A percentile compares a stretch with the other conserved stretches of the same genome.
Conservation (phyloP, 208 protist genomes). For the Borovskyia barvae region DNA sequence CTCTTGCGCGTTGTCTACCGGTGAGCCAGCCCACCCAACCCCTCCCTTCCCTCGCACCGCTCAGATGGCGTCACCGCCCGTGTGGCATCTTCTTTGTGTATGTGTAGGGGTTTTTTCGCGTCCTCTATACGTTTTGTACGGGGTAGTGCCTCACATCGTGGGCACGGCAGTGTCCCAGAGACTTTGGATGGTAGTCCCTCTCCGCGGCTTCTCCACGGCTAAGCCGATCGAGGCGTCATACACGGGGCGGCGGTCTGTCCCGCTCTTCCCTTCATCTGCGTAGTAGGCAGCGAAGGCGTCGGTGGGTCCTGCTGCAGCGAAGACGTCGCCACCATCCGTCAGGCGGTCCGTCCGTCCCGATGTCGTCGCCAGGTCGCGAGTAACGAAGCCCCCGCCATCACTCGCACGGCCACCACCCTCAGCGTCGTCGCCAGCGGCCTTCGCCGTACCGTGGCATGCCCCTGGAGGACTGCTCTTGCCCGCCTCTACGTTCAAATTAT, state of each 20-base stretch:
- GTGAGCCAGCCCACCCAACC: too few species aligned
- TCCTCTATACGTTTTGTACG: too few species aligned
- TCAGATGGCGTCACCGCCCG: too few species aligned
- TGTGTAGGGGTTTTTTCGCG: too few species aligned
- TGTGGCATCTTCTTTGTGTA: too few species aligned
- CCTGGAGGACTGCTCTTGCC: neutral
- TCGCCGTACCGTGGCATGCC: too few species aligned
- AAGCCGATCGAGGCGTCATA: conserved; percentile 83
- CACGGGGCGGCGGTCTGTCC: conserved; percentile 67
- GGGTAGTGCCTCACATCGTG: too few species aligned
- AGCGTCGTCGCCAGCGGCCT: too few species aligned
- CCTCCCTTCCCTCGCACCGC: too few species aligned
- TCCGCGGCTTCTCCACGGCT: conserved; percentile 89
- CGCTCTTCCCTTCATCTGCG: conserved; percentile 82
- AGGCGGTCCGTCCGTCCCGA: too few species aligned
- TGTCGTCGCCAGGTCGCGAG: neutral
- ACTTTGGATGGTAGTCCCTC: conserved; percentile 67
- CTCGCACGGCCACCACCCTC: neutral
- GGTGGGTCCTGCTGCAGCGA: conserved; percentile 59
- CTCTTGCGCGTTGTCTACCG: too few species aligned
- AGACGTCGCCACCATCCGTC: too few species aligned
- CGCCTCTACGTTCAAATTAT: neutral
- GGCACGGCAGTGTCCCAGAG: conserved; percentile 69
- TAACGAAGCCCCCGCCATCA: neutral
- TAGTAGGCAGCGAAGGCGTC: conserved; percentile 94